Conservation (phyloP, 1,139 yeast genomes). For the Yamadazyma epiphylla region DNA sequence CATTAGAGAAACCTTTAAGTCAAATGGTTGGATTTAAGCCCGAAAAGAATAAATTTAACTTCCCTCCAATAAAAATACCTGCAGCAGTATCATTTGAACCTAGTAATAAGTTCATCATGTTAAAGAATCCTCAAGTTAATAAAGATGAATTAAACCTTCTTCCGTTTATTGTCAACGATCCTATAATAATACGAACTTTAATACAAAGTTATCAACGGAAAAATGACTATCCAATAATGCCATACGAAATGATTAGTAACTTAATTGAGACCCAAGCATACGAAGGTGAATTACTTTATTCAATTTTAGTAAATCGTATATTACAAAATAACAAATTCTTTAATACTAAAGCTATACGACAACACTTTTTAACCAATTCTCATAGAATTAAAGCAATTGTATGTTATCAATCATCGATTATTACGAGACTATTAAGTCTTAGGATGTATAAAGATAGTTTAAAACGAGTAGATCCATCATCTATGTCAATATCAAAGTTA, state of each 20-base stretch:
- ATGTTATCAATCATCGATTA: conserved; percentile 9
- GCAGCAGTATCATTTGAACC: conserved; percentile 6
- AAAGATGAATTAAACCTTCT: conserved; percentile 10
- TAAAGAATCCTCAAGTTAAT: conserved; percentile 5
- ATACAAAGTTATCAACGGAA: conserved; percentile 7
- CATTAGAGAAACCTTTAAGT: conserved; percentile 7
- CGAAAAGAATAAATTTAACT: conserved; percentile 5
- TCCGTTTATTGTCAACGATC: conserved; percentile 13
- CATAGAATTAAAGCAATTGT: conserved; percentile 11
- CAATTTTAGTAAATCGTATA: conserved; percentile 11
- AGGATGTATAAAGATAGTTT: conserved; percentile 7
- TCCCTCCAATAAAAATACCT: conserved; percentile 11
- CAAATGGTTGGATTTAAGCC: conserved; percentile 5
- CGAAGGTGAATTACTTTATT: conserved; percentile 16
- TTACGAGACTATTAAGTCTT: conserved; percentile 8
- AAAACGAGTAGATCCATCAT: neutral
- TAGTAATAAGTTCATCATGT: conserved; percentile 7
- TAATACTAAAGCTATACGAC: too few species aligned
- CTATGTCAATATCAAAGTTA: conserved; percentile 1
- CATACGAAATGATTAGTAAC: conserved; percentile 8
- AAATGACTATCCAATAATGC: conserved; percentile 2
- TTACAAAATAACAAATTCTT: conserved; percentile 5
- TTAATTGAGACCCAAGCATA: conserved; percentile 12
- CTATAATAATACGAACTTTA: conserved; percentile 5
- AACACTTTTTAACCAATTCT: conserved; percentile 7